Evolutionary conservation across 2,329 filamentous ascomycete species (phyloP).

Genomic region (Drechslerella coelobrocha): DNA sequence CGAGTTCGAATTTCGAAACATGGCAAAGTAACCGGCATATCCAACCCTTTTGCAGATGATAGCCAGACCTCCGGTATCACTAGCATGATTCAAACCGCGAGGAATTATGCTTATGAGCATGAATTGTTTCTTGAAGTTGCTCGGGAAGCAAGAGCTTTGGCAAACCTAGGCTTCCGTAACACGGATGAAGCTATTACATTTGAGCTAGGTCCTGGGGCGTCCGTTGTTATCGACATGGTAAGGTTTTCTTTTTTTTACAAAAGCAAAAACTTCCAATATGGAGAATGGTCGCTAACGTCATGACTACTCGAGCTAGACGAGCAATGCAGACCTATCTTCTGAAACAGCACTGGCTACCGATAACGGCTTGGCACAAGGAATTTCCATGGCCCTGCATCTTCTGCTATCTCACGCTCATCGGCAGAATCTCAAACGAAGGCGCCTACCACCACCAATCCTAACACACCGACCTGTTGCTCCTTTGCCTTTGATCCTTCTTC

Average conservation of each 20-base stretch:
- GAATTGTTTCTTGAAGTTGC: conserved; percentile 91
- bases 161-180: conserved; percentile 73
- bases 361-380: conserved; percentile 68
- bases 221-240: conserved; percentile 54
- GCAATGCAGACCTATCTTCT: conserved; percentile 53
- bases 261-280: not conserved
- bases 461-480: conserved; percentile 62
- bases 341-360: conserved; percentile 57
- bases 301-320: conserved; percentile 51
- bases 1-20: conserved; percentile 71
- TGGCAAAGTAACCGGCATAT: conserved; percentile 67
- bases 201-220: conserved; percentile 49
- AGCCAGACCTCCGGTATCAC: conserved; percentile 64
- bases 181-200: conserved; percentile 65
- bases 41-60: conserved; percentile 65
- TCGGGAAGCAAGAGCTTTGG: conserved; percentile 76
- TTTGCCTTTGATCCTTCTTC: conserved; percentile 66
- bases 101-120: conserved; percentile 80
- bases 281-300: conserved; percentile 5
- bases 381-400: conserved; percentile 73
- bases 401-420: conserved; percentile 81
- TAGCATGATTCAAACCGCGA: conserved; percentile 73
- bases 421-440: conserved; percentile 73
- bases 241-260: conserved; percentile 3
- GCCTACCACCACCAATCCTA: conserved; percentile 68